Percentiles rank a stretch among this genome's conserved stretches.
Evolutionary conservation across 306 rosid genomes (phyloP).

Genomic region (Bauhinia variegata): DNA sequence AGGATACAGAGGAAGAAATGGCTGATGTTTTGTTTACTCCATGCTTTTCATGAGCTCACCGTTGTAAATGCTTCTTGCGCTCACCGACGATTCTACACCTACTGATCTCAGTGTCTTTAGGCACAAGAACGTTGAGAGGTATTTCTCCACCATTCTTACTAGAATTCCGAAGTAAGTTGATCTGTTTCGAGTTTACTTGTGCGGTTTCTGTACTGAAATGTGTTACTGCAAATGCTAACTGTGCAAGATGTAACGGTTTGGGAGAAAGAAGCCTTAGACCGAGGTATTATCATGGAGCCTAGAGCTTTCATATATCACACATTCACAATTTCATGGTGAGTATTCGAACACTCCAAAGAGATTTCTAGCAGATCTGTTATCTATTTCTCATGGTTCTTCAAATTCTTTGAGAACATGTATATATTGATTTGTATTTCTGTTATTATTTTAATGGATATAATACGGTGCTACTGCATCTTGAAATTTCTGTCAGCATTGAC

Average conservation of each 20-base stretch:
- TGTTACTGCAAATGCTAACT: not conserved
- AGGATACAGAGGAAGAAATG: slow-evolving; percentile 54
- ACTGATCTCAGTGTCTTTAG: slow-evolving; percentile 57
- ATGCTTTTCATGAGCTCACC: slow-evolving; percentile 59
- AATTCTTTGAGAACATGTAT: not conserved
- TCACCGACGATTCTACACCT: slow-evolving; percentile 46
- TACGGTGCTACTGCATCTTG: slow-evolving; percentile 9
- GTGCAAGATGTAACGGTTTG: slow-evolving; percentile 49
- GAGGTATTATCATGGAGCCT: slow-evolving; percentile 85
- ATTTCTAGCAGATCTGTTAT: not conserved
- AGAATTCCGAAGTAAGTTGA: not conserved
- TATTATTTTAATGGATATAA: not conserved
- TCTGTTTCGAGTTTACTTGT: not conserved
- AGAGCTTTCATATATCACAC: slow-evolving; percentile 86
- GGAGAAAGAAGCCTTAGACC: slow-evolving; percentile 70
- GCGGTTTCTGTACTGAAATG: not conserved
- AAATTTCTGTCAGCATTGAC: not conserved
- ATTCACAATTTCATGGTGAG: slow-evolving; percentile 87
- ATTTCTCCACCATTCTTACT: slow-evolving; percentile 19
- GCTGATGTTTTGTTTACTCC: slow-evolving; percentile 56
- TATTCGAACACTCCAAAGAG: not conserved
- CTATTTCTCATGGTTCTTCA: not conserved
- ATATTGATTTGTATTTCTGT: not conserved
- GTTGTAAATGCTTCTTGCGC: slow-evolving; percentile 59
- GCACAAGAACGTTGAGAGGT: slow-evolving; percentile 61